These are phyloP conservation scores for Colletotrichum horii DNA, from an alignment of 2,329 filamentous ascomycete genomes.

Conservation along the genomic window DNA sequence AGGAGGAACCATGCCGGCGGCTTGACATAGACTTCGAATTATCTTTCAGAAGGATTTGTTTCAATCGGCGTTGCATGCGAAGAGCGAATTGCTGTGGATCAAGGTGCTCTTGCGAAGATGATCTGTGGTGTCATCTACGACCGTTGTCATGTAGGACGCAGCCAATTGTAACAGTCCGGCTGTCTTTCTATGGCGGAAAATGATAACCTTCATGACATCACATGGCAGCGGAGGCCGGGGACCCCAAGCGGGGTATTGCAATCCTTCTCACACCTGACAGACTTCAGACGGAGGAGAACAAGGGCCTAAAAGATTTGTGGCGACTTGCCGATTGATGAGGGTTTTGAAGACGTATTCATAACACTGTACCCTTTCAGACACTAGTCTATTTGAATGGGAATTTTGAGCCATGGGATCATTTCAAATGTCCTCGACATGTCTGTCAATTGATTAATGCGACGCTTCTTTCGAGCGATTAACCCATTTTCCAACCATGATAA, in stretches of 20 bases:
- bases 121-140: too few species aligned
- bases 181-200: background rate
- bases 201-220: background rate
- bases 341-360: accelerated
- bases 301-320: background rate
- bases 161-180: background rate
- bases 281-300: background rate
- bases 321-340: accelerated
- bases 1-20: background rate
- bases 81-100: background rate
- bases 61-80: background rate
- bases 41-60: too few species aligned
- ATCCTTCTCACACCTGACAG: background rate
- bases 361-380: background rate
- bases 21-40: accelerated
- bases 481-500: accelerated
- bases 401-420: accelerated
- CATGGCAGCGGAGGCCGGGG: background rate
- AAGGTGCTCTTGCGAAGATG: background rate
- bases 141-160: too few species aligned
- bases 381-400: background rate
- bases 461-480: background rate
- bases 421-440: accelerated
- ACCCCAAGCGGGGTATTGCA: background rate
- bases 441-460: background rate